Conservation (phyloP, 768 basidiomycete species). For the Suillus decipiens region DNA sequence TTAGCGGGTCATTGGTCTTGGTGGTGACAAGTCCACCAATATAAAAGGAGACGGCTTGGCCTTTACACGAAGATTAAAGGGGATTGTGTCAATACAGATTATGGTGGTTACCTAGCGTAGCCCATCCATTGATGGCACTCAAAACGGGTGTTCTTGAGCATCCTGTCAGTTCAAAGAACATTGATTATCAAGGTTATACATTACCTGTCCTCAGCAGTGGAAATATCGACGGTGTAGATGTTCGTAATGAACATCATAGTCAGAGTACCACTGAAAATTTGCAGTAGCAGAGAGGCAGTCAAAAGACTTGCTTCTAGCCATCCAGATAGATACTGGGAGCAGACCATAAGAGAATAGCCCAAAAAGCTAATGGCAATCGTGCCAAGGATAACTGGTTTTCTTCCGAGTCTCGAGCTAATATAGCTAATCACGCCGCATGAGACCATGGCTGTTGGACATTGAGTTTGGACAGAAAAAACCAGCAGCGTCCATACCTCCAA, state of each 20-base stretch:
- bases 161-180: slow-evolving; percentile 10
- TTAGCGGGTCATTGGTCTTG: slow-evolving; percentile 20
- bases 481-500: slow-evolving; percentile 22
- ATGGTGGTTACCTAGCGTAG: slow-evolving; percentile 23
- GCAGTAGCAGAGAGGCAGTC: slow-evolving; percentile 20
- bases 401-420: slow-evolving; percentile 29
- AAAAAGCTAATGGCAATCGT: slow-evolving; percentile 12
- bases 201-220: slow-evolving; percentile 26
- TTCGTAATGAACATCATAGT: slow-evolving; percentile 24
- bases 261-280: slow-evolving; percentile 14
- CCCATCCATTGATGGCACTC: slow-evolving; percentile 32
- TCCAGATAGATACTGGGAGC: slow-evolving; percentile 19
- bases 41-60: slow-evolving; percentile 28
- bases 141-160: slow-evolving; percentile 26
- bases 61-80: slow-evolving; percentile 14
- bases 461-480: not conserved
- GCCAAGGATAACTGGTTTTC: slow-evolving; percentile 25
- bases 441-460: slow-evolving; percentile 21
- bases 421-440: slow-evolving; percentile 25
- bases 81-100: not conserved
- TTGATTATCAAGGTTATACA: not conserved
- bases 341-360: slow-evolving; percentile 19
- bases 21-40: slow-evolving; percentile 34
- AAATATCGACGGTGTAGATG: slow-evolving; percentile 32
- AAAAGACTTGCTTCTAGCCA: slow-evolving; percentile 22